These are phyloP conservation scores for Alliaria petiolata DNA, from an alignment of 345 rosid species.

Conservation along the genomic window DNA sequence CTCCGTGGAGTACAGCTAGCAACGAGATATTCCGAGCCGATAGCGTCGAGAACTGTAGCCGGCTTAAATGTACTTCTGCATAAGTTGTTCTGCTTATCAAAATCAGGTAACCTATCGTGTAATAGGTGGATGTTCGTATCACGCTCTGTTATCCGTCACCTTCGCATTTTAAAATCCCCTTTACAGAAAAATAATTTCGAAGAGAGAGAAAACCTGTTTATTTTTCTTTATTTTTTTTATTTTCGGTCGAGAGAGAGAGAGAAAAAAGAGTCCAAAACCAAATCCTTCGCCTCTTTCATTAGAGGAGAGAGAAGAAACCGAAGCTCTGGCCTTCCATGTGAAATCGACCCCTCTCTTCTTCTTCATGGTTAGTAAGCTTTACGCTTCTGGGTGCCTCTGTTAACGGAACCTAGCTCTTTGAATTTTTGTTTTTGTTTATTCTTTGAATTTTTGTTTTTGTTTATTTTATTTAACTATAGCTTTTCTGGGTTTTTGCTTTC, in stretches of 20 bases:
- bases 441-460: conserved; percentile 4
- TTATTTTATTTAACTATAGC: not conserved
- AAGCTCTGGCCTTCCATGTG: conserved; percentile 12
- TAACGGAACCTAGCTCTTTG: too few relatives aligned
- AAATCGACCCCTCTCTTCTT: conserved; percentile 38
- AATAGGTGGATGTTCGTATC: rapidly evolving
- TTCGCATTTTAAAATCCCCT: conserved; percentile 35
- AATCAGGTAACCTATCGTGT: not conserved
- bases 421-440: too few relatives aligned
- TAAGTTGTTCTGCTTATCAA: rapidly evolving
- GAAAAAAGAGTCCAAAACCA: conserved; percentile 16
- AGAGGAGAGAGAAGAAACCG: conserved; percentile 28
- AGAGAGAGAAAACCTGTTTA: conserved; percentile 21
- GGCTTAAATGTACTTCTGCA: conserved; percentile 53
- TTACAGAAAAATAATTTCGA: conserved; percentile 16
- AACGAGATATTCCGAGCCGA: conserved; percentile 78
- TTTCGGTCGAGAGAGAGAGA: not conserved
- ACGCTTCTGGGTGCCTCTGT: conserved; percentile 35
- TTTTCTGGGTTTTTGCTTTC: conserved; percentile 11
- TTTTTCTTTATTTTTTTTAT: not conserved
- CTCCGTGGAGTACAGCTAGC: conserved; percentile 45
- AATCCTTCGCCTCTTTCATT: conserved; percentile 17
- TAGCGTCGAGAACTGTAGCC: conserved; percentile 58
- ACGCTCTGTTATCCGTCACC: conserved; percentile 40
- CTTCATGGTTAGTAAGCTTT: conserved; percentile 32